phyloP scores from a whole-genome alignment of 2,329 filamentous ascomycete species.

The Furcasterigmium furcatum region DNA sequence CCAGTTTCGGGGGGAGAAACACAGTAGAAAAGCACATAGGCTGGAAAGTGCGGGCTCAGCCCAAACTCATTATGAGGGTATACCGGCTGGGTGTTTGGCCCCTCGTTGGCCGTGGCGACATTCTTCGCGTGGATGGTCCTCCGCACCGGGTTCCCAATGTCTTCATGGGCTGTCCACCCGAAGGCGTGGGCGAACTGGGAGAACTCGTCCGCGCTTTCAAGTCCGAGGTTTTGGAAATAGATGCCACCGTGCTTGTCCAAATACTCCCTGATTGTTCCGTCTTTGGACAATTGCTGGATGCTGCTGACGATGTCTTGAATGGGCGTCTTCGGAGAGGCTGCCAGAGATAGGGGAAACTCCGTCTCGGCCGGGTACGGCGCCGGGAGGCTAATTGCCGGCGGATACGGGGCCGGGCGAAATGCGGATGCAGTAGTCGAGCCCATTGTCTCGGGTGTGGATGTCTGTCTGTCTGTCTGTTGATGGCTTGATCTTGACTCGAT shows the following conservation, averaged over 20 bases:
- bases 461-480: background rate
- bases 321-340: background rate
- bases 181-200: constrained; percentile 20
- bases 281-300: background rate
- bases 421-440: background rate
- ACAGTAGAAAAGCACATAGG: constrained; percentile 20
- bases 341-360: constrained; percentile 2
- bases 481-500: constrained; percentile 3
- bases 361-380: constrained; percentile 1
- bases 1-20: constrained; percentile 16
- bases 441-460: background rate
- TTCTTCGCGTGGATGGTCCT: constrained; percentile 19
- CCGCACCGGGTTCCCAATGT: constrained; percentile 20
- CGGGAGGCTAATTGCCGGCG: background rate
- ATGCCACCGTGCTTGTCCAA: constrained; percentile 16
- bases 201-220: constrained; percentile 16
- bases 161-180: constrained; percentile 18
- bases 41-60: constrained; percentile 18
- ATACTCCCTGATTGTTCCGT: constrained; percentile 2
- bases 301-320: constrained; percentile 3
- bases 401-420: constrained; percentile 1
- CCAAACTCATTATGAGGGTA: constrained; percentile 22
- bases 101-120: constrained; percentile 22
- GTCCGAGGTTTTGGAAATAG: constrained; percentile 18
- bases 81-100: constrained; percentile 16